These are phyloP conservation scores for Phytophthora colocasiae DNA, from an alignment of 352 stramenopile genomes.

Conservation along the genomic window DNA sequence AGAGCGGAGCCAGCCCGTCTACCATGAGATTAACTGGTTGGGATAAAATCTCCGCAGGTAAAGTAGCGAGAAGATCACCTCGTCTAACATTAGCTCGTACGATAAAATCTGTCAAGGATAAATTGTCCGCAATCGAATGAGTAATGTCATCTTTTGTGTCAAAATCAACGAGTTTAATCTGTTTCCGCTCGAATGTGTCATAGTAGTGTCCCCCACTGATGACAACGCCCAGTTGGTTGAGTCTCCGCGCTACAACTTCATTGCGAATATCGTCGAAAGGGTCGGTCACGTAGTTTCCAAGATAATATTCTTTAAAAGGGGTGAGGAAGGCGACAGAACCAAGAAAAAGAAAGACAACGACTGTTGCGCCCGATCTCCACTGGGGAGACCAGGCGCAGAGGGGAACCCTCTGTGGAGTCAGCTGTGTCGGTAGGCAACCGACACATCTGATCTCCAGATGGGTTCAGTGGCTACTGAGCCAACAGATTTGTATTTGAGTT, in stretches of 20 bases:
- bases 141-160: slow-evolving; percentile 13
- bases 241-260: slow-evolving; percentile 24
- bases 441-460: no score
- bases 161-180: slow-evolving; percentile 23
- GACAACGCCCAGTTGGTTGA: slow-evolving; percentile 35
- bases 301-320: slow-evolving; percentile 39
- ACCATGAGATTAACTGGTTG: slow-evolving; percentile 42
- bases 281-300: slow-evolving; percentile 33
- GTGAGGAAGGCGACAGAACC: slow-evolving; percentile 17
- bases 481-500: no score
- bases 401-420: no score
- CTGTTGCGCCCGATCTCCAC: no score
- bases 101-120: slow-evolving; percentile 23
- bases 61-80: slow-evolving; percentile 5
- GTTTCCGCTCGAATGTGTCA: slow-evolving; percentile 22
- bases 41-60: slow-evolving; percentile 13
- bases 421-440: no score
- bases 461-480: no score
- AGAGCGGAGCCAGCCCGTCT: slow-evolving; percentile 40
- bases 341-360: slow-evolving; percentile 28
- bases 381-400: no score
- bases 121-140: slow-evolving; percentile 7
- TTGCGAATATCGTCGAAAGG: slow-evolving; percentile 35
- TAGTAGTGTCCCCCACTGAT: slow-evolving; percentile 32
- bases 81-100: slow-evolving; percentile 28